Conservation (phyloP, 371 early-diverging fungal species). For the Mortierella sp. region DNA sequence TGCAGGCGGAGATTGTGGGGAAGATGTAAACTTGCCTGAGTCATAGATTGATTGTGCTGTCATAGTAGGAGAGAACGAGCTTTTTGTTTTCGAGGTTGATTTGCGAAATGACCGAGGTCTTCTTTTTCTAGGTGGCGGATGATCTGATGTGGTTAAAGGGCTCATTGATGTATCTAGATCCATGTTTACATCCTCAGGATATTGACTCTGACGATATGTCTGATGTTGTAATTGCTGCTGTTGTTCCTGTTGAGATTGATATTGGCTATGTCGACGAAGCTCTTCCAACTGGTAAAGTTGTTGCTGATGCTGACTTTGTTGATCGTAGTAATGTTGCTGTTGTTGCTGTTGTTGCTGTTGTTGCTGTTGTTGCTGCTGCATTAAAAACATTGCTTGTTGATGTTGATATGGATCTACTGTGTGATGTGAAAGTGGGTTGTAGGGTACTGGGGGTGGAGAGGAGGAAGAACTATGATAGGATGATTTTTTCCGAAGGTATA, state of each 20-base stretch:
- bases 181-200: conserved; percentile 16
- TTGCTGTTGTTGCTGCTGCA: conserved; percentile 13
- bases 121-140: conserved; percentile 13
- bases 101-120: conserved; percentile 25
- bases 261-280: conserved; percentile 8
- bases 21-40: conserved; percentile 7
- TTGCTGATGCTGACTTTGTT: not conserved
- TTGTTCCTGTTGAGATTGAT: conserved; percentile 18
- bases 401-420: not conserved
- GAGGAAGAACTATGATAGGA: conserved; percentile 20
- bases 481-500: conserved; percentile 26
- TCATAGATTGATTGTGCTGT: conserved; percentile 17
- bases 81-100: conserved; percentile 5
- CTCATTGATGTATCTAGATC: conserved; percentile 14
- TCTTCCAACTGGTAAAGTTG: not conserved
- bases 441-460: conserved; percentile 23
- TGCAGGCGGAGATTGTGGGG: conserved; percentile 13
- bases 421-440: conserved; percentile 4
- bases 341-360: conserved; percentile 26
- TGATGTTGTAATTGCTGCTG: conserved; percentile 12
- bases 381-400: not conserved
- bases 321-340: not conserved
- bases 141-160: not conserved
- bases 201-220: not conserved
- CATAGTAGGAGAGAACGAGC: conserved; percentile 19